Percentiles rank a stretch among this genome's conserved stretches.
Evolutionary conservation across 176 grass and related monocot genomes (phyloP).

Genomic region (Juncus effusus): DNA sequence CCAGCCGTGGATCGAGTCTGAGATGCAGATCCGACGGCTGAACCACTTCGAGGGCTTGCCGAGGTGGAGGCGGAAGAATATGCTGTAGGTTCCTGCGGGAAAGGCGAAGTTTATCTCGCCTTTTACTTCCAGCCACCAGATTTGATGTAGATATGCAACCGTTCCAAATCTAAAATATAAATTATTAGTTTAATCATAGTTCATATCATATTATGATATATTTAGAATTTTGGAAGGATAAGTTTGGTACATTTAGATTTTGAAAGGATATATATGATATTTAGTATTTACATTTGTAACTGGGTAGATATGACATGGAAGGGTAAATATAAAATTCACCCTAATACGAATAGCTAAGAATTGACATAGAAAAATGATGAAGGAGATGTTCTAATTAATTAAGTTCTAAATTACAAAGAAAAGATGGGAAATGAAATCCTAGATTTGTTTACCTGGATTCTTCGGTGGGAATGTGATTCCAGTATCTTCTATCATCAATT

Average conservation of each 20-base stretch:
- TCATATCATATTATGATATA: conserved; percentile 21
- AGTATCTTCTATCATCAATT: conserved; percentile 96
- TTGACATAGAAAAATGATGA: too few species aligned
- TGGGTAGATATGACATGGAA: not conserved
- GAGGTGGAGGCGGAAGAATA: conserved; percentile 72
- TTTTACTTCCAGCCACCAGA: conserved; percentile 92
- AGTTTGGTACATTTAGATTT: too few species aligned
- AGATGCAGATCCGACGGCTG: conserved; percentile 48
- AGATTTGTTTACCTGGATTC: conserved; percentile 62
- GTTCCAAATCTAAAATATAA: conserved; percentile 46
- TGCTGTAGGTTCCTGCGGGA: conserved; percentile 80
- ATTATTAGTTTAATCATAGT: not conserved
- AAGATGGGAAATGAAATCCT: not conserved
- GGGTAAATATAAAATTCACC: not conserved
- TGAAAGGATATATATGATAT: not conserved
- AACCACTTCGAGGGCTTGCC: conserved; percentile 58
- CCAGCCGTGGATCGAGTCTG: conserved; percentile 76
- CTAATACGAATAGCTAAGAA: not conserved
- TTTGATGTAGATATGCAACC: conserved; percentile 74
- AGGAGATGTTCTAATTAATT: too few species aligned
- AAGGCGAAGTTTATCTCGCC: conserved; percentile 81
- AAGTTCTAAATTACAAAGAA: too few species aligned
- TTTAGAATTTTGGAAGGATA: too few species aligned
- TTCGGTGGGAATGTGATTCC: conserved; percentile 79
- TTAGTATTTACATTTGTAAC: not conserved